phyloP scores from a whole-genome alignment of 2,329 filamentous ascomycete species.

The Thielaviopsis euricoi region DNA sequence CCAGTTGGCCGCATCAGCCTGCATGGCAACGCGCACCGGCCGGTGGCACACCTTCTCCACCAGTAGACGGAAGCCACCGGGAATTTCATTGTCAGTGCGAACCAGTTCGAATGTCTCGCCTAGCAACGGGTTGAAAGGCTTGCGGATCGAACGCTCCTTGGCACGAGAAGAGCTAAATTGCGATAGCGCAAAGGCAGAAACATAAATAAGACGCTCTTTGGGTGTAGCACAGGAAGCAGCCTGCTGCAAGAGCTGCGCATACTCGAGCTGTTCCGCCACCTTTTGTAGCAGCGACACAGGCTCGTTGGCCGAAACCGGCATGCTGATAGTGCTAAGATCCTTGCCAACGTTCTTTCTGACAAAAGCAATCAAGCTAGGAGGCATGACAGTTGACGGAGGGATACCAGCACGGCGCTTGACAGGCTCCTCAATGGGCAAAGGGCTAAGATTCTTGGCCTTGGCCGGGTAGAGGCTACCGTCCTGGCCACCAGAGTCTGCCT shows the following conservation, averaged over 20 bases:
- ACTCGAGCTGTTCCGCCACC: conserved; percentile 79
- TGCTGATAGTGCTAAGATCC: conserved; percentile 87
- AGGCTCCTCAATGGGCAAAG: conserved; percentile 52
- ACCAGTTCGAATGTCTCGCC: conserved; percentile 93
- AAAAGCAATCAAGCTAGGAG: conserved; percentile 85
- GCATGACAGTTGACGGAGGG: conserved; percentile 55
- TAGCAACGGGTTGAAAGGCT: conserved; percentile 93
- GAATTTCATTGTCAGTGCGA: conserved; percentile 57
- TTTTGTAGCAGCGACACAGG: conserved; percentile 78
- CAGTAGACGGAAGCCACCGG: conserved; percentile 70
- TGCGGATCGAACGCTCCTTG: conserved; percentile 82
- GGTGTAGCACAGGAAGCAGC: conserved; percentile 46
- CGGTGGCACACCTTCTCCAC: conserved; percentile 91
- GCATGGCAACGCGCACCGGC: conserved; percentile 81
- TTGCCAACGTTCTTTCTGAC: conserved; percentile 96
- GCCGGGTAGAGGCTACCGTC: conserved; percentile 55
- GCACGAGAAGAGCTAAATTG: conserved; percentile 66
- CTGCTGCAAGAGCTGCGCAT: conserved; percentile 66
- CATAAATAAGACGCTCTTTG: conserved; percentile 60
- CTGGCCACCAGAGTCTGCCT: conserved; percentile 40
- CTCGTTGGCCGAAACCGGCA: conserved; percentile 95
- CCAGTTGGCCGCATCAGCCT: conserved; percentile 77
- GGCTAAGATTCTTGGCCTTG: conserved; percentile 58
- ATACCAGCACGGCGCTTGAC: conserved; percentile 56
- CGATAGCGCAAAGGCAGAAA: conserved; percentile 82